Conservation (phyloP, 495 filamentous ascomycete species). For the Daldinia decipiens region DNA sequence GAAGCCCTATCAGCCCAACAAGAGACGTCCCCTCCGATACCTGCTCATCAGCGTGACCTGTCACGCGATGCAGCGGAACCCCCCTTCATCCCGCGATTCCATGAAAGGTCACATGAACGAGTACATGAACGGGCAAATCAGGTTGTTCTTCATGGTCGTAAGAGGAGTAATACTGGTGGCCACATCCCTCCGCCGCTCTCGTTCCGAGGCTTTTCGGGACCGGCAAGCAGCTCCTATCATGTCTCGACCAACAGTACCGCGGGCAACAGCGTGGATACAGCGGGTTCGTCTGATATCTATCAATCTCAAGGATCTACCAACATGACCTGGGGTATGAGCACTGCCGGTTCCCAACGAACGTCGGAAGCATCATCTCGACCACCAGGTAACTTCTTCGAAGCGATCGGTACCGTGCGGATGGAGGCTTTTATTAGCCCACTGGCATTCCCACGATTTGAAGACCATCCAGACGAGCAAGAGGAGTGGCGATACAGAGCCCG, state of each 20-base stretch:
- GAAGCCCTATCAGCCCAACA: constrained; percentile 35
- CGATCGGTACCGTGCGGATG: constrained; percentile 93
- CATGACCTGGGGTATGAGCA: constrained; percentile 54
- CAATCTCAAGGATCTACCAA: constrained; percentile 52
- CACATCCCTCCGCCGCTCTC: constrained; percentile 70
- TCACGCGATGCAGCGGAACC: constrained; percentile 72
- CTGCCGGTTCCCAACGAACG: constrained; percentile 60
- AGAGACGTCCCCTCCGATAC: constrained; percentile 40
- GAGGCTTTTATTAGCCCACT: constrained; percentile 86
- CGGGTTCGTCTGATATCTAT: constrained; percentile 70
- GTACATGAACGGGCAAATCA: constrained; percentile 59
- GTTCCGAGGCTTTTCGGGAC: constrained; percentile 79
- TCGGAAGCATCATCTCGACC: constrained; percentile 70
- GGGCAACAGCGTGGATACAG: constrained; percentile 61
- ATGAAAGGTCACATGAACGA: constrained; percentile 55
- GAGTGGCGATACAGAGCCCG: constrained; percentile 55
- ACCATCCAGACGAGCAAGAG: constrained; percentile 59
- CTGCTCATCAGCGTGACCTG: constrained; percentile 52
- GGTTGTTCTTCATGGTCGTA: constrained; percentile 70
- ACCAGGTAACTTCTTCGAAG: constrained; percentile 71
- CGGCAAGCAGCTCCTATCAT: constrained; percentile 59
- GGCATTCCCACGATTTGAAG: constrained; percentile 54
- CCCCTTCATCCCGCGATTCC: constrained; percentile 81
- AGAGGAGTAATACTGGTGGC: constrained; percentile 85
- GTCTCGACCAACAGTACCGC: constrained; percentile 62